phyloP scores from a whole-genome alignment of 257 asterid genomes.

The Nicotiana obtusifolia region DNA sequence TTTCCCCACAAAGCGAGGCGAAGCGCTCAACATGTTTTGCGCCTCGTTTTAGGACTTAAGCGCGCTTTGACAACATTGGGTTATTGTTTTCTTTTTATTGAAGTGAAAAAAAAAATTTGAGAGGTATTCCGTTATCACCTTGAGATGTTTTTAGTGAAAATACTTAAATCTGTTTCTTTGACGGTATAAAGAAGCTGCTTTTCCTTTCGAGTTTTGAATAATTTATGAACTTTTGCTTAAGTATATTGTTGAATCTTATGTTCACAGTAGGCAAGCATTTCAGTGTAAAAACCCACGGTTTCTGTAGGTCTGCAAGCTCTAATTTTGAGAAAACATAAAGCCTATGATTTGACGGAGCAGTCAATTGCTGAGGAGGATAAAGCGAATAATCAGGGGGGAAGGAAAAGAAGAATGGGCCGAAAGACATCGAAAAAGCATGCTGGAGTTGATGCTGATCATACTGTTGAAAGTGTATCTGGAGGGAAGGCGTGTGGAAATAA shows the following conservation, averaged over 20 bases:
- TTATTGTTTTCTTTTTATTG: too few species aligned
- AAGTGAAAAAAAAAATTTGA: too few species aligned
- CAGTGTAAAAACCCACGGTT: constrained; percentile 31
- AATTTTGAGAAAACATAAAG: constrained; percentile 32
- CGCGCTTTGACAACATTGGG: too few species aligned
- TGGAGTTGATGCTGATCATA: constrained; percentile 32
- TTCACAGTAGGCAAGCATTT: background rate
- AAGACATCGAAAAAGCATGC: constrained; percentile 34
- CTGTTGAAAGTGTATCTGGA: constrained; percentile 26
- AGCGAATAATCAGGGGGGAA: constrained; percentile 24
- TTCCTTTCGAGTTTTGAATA: background rate
- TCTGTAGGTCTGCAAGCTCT: constrained; percentile 53
- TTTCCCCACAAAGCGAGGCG: too few species aligned
- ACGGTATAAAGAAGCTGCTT: background rate
- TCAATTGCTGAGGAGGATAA: constrained; percentile 31
- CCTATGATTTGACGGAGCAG: constrained; percentile 21
- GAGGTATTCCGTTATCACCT: too few species aligned
- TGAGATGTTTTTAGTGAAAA: background rate
- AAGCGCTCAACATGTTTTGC: too few species aligned
- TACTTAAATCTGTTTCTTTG: background rate
- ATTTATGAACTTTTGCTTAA: background rate
- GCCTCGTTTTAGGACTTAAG: too few species aligned
- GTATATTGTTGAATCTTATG: background rate
- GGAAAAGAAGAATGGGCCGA: constrained; percentile 52
- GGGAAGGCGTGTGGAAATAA: constrained; percentile 9